Conservation (phyloP, 139 green algal species). For the Coelastrella sp. region DNA sequence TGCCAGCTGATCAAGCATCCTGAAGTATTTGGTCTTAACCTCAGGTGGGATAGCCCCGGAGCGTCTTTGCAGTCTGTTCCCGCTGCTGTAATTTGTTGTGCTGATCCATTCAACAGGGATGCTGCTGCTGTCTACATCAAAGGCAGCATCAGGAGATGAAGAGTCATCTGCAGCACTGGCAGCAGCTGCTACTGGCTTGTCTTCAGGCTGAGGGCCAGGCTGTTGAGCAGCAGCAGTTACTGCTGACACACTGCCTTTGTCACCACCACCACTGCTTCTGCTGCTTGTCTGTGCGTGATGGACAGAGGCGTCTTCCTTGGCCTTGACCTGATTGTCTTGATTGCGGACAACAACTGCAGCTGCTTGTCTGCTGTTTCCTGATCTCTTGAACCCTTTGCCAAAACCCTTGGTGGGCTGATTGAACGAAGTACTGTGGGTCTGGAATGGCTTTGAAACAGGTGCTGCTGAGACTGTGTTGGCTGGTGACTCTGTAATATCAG, state of each 20-base stretch:
- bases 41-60: neutral
- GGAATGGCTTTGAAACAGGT: too few species aligned
- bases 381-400: neutral
- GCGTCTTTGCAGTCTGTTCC: neutral
- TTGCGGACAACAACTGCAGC: neutral
- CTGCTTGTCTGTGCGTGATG: neutral
- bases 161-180: neutral
- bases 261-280: too few species aligned
- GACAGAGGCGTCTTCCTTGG: neutral
- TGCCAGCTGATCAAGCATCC: too few species aligned
- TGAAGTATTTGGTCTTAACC: too few species aligned
- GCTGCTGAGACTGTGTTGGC: too few species aligned
- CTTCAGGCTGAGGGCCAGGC: too few species aligned
- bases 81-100: neutral
- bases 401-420: neutral
- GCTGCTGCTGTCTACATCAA: neutral
- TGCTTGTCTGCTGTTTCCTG: neutral
- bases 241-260: too few species aligned
- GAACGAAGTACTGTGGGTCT: too few species aligned
- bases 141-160: neutral
- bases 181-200: too few species aligned
- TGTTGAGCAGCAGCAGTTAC: too few species aligned
- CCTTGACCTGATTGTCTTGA: neutral
- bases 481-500: too few species aligned
- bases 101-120: constrained; percentile 34